Conservation (phyloP, 306 rosid genomes). For the Lotus japonicus region DNA sequence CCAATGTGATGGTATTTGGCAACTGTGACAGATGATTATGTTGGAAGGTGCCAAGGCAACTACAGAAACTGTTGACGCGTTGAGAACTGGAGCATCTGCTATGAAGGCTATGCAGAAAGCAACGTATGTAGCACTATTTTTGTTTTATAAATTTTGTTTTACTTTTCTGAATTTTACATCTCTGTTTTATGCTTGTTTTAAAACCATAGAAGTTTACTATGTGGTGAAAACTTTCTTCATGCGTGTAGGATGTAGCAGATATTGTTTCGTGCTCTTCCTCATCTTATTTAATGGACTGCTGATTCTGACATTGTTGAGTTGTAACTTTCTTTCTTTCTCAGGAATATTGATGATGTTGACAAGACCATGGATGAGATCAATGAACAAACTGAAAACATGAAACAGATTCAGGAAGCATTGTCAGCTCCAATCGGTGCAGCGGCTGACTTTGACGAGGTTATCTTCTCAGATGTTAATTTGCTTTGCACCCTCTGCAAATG, state of each 20-base stretch:
- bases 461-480: slow-evolving; percentile 1
- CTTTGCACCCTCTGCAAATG: neutral
- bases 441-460: slow-evolving; percentile 93
- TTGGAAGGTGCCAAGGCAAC: slow-evolving; percentile 99
- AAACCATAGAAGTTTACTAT: neutral
- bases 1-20: neutral
- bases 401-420: slow-evolving; percentile 92
- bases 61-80: slow-evolving; percentile 95
- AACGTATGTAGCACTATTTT: slow-evolving; percentile 41
- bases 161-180: neutral
- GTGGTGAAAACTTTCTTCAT: neutral
- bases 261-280: neutral
- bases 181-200: neutral
- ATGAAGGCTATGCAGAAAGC: slow-evolving; percentile 99
- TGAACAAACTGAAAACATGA: slow-evolving; percentile 97
- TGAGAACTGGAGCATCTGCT: slow-evolving; percentile 95
- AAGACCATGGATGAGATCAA: slow-evolving; percentile 99
- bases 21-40: slow-evolving; percentile 80
- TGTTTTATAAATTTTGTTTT: neutral
- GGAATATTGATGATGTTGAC: slow-evolving; percentile 96
- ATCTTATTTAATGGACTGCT: neutral
- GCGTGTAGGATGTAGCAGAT: neutral
- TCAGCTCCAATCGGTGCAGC: slow-evolving; percentile 82
- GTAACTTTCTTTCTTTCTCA: slow-evolving; percentile 26
- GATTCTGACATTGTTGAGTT: slow-evolving; percentile 6